Base-by-base conservation (phyloP, 2,329 filamentous ascomycete species). In the Fusarium sp. region DNA sequence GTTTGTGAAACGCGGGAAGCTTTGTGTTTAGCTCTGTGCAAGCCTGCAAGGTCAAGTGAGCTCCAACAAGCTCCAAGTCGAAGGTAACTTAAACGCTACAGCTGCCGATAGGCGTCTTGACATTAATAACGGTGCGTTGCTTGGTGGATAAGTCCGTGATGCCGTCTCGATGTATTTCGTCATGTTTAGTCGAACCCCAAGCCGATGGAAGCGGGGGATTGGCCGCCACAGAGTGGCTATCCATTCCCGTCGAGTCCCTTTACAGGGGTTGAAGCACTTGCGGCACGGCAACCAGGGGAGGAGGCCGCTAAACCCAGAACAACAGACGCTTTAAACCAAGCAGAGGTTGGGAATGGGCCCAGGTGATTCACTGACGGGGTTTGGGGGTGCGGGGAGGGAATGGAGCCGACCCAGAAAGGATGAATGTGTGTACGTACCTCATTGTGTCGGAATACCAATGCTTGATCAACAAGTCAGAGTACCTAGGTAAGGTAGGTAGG, bases 151-250 rank as follows among this genome's bases (percentile, higher is more conserved):
- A 4, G 15, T 9, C 4, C 19, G 7, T 7, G 9, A 6, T 4
- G 11, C 8, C 9, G 13, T 53, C 7, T 11, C 14, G 10, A 22
- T n/a, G 20, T 59, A 65, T 59, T 64, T 52, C 58, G 43, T 33
- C 47, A 17, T 19, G 7, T 14, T 11, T 11, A 6, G 4, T 4
- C 25, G 25, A 49, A 46, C 40, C 65, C 65, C 65, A 68, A 68
- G 65, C 65, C 39, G 57, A 56, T 45, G 50, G 58, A 68, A 62
- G 65, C 65, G 65, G 65, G 65, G 65, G 51, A 68, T 30, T 60
- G 32, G 37, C 37, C 39, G 44, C 54, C 47, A 65, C 44, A 35
- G 23, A 23, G 20, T 44, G 59, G 27, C 37, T 30, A 65, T 52
- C 50, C 65, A 68, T 68, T 68, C 60, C 48, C 46, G 30, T 55